phyloP scores from a whole-genome alignment of 192 early-diverging fungal genomes.

The Backusella morwellensis region DNA sequence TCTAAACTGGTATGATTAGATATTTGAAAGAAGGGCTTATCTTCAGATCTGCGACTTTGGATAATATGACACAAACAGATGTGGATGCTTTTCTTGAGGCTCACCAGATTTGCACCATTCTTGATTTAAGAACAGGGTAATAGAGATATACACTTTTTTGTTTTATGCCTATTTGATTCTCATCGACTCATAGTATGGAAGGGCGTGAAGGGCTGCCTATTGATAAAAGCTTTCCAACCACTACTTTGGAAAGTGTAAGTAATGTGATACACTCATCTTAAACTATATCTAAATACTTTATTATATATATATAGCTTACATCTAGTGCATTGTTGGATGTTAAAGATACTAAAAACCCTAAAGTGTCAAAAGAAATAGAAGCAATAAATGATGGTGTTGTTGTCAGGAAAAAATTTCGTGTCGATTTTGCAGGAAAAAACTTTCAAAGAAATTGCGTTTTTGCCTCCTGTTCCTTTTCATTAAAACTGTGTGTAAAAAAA shows the following conservation, averaged over 20 bases:
- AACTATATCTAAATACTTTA: too few relatives aligned
- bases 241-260: constrained; percentile 15
- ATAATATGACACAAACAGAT: constrained; percentile 36
- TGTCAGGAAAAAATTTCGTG: constrained; percentile 1
- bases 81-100: constrained; percentile 23
- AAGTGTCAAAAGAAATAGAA: neutral
- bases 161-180: neutral
- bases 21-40: constrained; percentile 33
- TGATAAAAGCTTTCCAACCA: constrained; percentile 24
- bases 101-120: constrained; percentile 35
- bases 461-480: neutral
- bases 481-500: constrained; percentile 26
- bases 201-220: constrained; percentile 9
- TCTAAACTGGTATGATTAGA: neutral
- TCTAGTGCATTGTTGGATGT: neutral
- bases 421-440: constrained; percentile 27
- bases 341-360: neutral
- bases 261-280: neutral
- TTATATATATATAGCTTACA: neutral
- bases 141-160: neutral
- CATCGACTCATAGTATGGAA: neutral
- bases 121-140: constrained; percentile 41
- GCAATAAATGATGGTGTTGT: neutral
- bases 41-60: constrained; percentile 40
- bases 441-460: constrained; percentile 20